phyloP scores from a whole-genome alignment of 2,329 filamentous ascomycete species.

The Zymoseptoria passerinii region DNA sequence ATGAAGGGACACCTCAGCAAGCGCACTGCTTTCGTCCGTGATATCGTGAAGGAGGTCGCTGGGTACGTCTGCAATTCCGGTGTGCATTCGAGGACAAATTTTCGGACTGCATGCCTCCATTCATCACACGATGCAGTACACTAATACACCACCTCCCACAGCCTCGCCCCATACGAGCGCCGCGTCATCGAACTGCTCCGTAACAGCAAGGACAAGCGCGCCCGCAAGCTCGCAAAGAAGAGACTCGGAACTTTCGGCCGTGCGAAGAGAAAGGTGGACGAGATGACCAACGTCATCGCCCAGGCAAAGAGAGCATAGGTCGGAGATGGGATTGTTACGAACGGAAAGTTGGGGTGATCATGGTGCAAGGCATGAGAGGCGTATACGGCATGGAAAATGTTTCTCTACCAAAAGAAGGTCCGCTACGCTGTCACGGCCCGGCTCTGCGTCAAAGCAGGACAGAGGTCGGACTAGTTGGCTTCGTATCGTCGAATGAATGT shows the following conservation, averaged over 20 bases:
- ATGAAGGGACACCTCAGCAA: conserved; percentile 96
- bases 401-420: background rate
- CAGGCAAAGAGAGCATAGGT: conserved; percentile 71
- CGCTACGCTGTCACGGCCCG: background rate
- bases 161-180: conserved; percentile 64
- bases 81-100: conserved; percentile 24
- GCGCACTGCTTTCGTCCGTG: conserved; percentile 92
- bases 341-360: conserved; percentile 3
- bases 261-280: conserved; percentile 99
- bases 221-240: conserved; percentile 98
- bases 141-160: conserved; percentile 18
- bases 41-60: conserved; percentile 97
- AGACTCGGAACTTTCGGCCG: conserved; percentile 97
- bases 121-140: background rate
- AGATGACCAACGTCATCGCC: conserved; percentile 95
- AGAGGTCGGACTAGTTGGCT: background rate
- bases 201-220: conserved; percentile 99
- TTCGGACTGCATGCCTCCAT: background rate
- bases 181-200: conserved; percentile 98
- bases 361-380: conserved; percentile 16
- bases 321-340: conserved; percentile 44
- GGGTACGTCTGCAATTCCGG: conserved; percentile 53
- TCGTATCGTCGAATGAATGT: conserved; percentile 2
- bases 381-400: conserved; percentile 5
- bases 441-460: background rate